These are phyloP conservation scores for Eucommia ulmoides DNA, from an alignment of 257 asterid species.

Conservation along the genomic window DNA sequence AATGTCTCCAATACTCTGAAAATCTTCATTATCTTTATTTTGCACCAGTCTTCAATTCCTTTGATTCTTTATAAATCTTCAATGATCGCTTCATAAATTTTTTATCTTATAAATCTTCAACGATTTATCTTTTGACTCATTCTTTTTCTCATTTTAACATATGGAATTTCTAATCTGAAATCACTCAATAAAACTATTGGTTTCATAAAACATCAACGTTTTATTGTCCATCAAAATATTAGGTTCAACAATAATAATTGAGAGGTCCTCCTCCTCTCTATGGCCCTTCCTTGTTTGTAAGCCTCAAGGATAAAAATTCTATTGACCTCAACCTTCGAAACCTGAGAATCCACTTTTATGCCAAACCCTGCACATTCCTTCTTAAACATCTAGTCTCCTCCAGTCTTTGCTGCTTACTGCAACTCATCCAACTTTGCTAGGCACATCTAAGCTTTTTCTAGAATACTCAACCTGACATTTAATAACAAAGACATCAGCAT, in stretches of 20 bases:
- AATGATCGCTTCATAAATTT: no score
- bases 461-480: slow-evolving; percentile 22
- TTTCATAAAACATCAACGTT: no score
- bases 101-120: no score
- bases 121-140: no score
- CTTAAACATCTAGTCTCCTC: slow-evolving; percentile 14
- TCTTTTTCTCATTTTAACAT: no score
- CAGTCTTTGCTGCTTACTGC: slow-evolving; percentile 20
- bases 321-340: slow-evolving; percentile 17
- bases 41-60: no score
- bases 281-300: slow-evolving; percentile 21
- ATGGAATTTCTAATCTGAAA: no score
- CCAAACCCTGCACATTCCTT: slow-evolving; percentile 16
- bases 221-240: no score
- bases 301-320: slow-evolving; percentile 14
- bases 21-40: no score
- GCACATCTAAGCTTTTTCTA: slow-evolving; percentile 17
- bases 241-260: slow-evolving; percentile 61
- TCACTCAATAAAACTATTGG: no score
- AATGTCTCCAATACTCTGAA: no score
- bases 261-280: slow-evolving; percentile 72
- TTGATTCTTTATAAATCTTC: no score
- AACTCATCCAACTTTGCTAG: slow-evolving; percentile 21
- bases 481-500: slow-evolving; percentile 2
- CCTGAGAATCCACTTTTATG: slow-evolving; percentile 14